Base-by-base conservation (phyloP, 2,329 filamentous ascomycete genomes). In the Lachnellula cervina region DNA sequence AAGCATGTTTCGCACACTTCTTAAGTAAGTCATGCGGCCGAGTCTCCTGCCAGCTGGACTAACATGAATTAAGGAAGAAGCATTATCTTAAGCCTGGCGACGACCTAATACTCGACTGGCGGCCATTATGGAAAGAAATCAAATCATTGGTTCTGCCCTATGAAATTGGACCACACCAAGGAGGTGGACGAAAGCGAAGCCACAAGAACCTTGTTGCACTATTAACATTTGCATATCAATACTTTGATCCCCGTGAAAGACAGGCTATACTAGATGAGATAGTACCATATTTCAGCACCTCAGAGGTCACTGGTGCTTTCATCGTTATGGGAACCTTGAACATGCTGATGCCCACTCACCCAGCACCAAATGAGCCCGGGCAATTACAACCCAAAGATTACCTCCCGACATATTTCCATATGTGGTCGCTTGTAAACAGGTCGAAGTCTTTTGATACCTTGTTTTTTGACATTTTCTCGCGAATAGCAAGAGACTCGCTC, bases 1-100 rank as follows among this genome's bases (percentile, higher is more conserved):
- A 46, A 94, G 90, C 77, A 97, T 97, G 92, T 93, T 97, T 68
- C 88, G 97, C 73, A 86, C 90, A 11, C 76, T 99, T 64, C 96
- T 92, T n/a, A 95, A 94, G 91, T 94, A 75, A 73, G 86, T 76
- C 52, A 51, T 52, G 50, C 57, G 3, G 14, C 8, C 21, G 37
- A 32, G 11, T 38, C 35, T 40, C 32, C 17, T 28, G 57, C 66
- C 70, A 59, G 70, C 70, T 68, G 51, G 60, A 58, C 55, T 59
- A 49, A 60, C 54, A 51, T 53, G 49, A 52, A 52, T 25, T 62
- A 19, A 94, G 90, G 74, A 92, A 93, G 69, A 96, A 95, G 70
- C 93, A 97, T 74, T 97, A 97, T 72, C 81, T 99, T 35, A 91
- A 90, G 63, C 90, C 93, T 1, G 86, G 88, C 55, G 89, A 91